Evolutionary conservation across 2,329 filamentous ascomycete species (phyloP).

Genomic region (Calonectria leucothoes): DNA sequence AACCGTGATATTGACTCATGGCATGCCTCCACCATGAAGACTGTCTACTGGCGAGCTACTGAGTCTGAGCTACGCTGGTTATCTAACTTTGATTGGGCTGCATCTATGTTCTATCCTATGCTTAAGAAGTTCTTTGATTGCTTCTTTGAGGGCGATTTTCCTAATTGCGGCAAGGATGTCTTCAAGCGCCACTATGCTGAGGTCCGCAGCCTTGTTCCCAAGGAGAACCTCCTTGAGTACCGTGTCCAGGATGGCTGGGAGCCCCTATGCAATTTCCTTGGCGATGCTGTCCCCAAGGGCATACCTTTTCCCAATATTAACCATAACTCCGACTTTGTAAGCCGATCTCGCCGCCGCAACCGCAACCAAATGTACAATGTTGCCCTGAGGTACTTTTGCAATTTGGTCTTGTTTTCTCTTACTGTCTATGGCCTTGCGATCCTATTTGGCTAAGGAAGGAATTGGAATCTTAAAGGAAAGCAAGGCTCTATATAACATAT

Average conservation of each 20-base stretch:
- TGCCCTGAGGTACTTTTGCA: constrained; percentile 44
- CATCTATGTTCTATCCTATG: constrained; percentile 77
- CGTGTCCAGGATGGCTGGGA: constrained; percentile 52
- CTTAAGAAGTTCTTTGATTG: constrained; percentile 75
- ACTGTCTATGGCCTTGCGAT: constrained; percentile 7
- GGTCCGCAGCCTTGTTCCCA: constrained; percentile 46
- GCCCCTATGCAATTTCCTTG: constrained; percentile 51
- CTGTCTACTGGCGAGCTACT: constrained; percentile 74
- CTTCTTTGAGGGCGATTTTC: constrained; percentile 77
- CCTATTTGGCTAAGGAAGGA: not conserved
- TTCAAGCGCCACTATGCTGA: constrained; percentile 58
- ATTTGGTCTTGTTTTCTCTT: constrained; percentile 28
- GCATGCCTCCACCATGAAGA: constrained; percentile 72
- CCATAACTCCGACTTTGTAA: constrained; percentile 49
- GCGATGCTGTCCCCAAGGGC: constrained; percentile 48
- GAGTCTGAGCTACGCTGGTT: constrained; percentile 65
- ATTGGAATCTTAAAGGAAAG: not conserved
- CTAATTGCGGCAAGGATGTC: constrained; percentile 71
- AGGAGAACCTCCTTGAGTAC: constrained; percentile 49
- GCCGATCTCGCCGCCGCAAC: constrained; percentile 46
- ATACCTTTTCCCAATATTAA: constrained; percentile 50
- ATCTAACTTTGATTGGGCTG: constrained; percentile 66
- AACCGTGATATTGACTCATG: constrained; percentile 75
- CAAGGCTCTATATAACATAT: constrained; percentile 5
- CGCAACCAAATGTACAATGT: constrained; percentile 47